Base-by-base conservation (phyloP, 73 alveolate species). In the Paramecium tetraurelia region DNA sequence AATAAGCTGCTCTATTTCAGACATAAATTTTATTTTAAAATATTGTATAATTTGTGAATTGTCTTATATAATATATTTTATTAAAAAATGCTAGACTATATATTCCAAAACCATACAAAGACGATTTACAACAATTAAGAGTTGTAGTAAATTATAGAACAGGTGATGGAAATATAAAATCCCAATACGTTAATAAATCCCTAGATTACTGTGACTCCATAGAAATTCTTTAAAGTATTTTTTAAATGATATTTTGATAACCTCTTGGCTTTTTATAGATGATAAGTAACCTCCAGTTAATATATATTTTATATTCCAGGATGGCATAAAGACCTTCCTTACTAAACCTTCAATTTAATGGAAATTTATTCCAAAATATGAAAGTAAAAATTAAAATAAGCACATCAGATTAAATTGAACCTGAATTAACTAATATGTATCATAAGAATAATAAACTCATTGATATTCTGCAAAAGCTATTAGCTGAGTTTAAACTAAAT, bases 1-100 rank as follows among this genome's bases (percentile, higher is more conserved):
- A 43, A 72, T 80, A 16, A 80, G 46, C 18, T 41, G n/a, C 29
- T 80, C 90, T 16, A 44, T 27, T 48, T 80, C 90, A 14, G 90
- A 63, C 84, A 63, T 63, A 63, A 63, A 53, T n/a, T 53, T 53
- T 53, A 53, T 53, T 53, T 35, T 53, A 53, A 18, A 18, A 53
- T 53, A 53, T 18, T 53, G 69, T 53, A 53, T 53, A 0, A 53
- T 53, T 53, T 53, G 31, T 4, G 31, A n/a, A n/a, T 53, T n/a
- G 4, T 53, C n/a, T 53, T 53, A 18, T 53, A 20, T 53, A 4
- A 5, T 53, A 16, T 53, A n/a, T 53, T 27, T 27, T 27, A 27
- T 27, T 27, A 27, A 27, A 27, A 1, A 53, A n/a, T 53, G 31
- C 3, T 53, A 16, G 69, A 53, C 22, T 53, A 53, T 0, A 35